phyloP scores from a whole-genome alignment of 164 flowering plant genomes.

The Houttuynia cordata region DNA sequence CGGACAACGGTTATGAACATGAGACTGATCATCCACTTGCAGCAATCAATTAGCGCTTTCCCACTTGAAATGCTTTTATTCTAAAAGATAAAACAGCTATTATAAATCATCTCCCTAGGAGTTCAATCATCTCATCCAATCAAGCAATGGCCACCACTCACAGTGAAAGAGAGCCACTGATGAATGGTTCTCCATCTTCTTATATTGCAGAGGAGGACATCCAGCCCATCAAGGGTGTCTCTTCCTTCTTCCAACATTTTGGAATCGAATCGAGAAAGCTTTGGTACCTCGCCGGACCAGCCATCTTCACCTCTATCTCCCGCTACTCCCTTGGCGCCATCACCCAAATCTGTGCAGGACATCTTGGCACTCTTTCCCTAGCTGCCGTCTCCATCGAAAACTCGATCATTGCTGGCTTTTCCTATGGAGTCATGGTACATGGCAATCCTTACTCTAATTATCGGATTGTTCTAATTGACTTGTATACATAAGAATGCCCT shows the following conservation, averaged over 20 bases:
- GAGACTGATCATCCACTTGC: no score
- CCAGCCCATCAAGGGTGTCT: not conserved
- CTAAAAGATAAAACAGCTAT: no score
- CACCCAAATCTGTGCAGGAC: constrained; percentile 59
- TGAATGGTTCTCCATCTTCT: not conserved
- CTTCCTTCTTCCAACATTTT: constrained; percentile 9
- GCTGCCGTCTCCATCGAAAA: constrained; percentile 69
- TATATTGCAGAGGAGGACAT: not conserved
- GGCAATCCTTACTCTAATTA: not conserved
- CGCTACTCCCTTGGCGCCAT: constrained; percentile 60
- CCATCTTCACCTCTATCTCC: constrained; percentile 50
- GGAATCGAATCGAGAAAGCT: constrained; percentile 37
- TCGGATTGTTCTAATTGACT: not conserved
- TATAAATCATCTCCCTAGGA: no score
- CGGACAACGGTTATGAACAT: no score
- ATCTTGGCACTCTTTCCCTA: constrained; percentile 40
- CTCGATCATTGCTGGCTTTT: constrained; percentile 60
- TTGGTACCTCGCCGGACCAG: constrained; percentile 61
- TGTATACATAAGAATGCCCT: no score
- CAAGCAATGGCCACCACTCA: not conserved
- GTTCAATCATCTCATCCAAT: not conserved
- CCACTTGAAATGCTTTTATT: no score
- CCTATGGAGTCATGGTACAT: constrained; percentile 45
- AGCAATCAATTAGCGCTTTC: no score
- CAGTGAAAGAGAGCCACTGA: not conserved